These are phyloP conservation scores for Simplicillium sp. DNA, from an alignment of 2,329 filamentous ascomycete species.

Conservation along the genomic window DNA sequence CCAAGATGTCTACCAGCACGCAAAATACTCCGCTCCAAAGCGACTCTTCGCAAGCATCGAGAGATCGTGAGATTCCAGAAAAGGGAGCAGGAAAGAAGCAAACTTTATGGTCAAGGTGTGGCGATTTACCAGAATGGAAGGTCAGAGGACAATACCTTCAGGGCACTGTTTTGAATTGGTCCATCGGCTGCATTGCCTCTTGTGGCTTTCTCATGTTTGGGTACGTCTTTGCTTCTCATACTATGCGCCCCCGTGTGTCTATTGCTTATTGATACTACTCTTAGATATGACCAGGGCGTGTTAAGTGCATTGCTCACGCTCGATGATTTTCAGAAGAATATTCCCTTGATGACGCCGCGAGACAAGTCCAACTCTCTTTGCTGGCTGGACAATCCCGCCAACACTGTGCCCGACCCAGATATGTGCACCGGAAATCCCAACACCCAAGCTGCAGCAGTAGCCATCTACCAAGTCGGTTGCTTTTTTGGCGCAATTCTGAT, in stretches of 20 bases:
- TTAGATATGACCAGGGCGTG: slow-evolving; percentile 19
- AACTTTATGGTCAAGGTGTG: no score
- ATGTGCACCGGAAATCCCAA: slow-evolving; percentile 16
- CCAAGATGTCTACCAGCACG: no score
- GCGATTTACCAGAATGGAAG: slow-evolving; percentile 7
- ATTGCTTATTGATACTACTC: no score
- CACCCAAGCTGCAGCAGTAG: slow-evolving; percentile 17
- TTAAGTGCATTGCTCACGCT: slow-evolving; percentile 17
- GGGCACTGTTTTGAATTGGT: slow-evolving; percentile 14
- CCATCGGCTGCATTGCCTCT: slow-evolving; percentile 17
- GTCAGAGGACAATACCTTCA: slow-evolving; percentile 12
- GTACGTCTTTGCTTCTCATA: no score
- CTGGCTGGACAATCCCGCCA: slow-evolving; percentile 12
- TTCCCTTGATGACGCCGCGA: slow-evolving; percentile 16
- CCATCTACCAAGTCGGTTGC: slow-evolving; percentile 18
- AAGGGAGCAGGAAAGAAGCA: no score
- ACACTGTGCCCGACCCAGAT: slow-evolving; percentile 8
- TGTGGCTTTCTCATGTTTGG: slow-evolving; percentile 17
- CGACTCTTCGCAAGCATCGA: no score
- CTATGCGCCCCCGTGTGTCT: no score
- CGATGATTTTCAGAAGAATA: slow-evolving; percentile 15
- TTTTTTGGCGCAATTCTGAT: slow-evolving; percentile 18
- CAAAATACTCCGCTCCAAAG: no score
- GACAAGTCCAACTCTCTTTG: slow-evolving; percentile 14
- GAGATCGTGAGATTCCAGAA: no score